Conservation (phyloP, 177 flowering plant genomes). For the Vitis hybrid region DNA sequence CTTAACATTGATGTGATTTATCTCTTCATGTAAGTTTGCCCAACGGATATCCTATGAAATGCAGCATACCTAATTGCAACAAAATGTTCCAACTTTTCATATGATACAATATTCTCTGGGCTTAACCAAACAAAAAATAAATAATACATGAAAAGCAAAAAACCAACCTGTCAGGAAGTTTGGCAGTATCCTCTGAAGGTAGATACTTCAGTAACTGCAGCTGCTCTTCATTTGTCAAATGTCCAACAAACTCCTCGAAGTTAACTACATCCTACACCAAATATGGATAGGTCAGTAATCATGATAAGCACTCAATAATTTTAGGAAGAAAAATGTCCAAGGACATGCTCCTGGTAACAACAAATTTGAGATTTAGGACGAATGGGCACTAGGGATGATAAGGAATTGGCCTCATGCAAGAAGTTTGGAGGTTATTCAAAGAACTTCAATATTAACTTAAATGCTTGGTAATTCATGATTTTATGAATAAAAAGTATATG, state of each 20-base stretch:
- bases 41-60: too few relatives aligned
- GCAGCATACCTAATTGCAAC: too few relatives aligned
- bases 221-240: slow-evolving; percentile 74
- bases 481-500: too few relatives aligned
- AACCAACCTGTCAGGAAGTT: slow-evolving; percentile 60
- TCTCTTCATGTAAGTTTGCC: too few relatives aligned
- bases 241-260: slow-evolving; percentile 56
- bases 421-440: neutral
- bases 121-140: neutral
- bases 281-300: slow-evolving; percentile 14
- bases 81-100: too few relatives aligned
- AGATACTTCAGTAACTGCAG: slow-evolving; percentile 66
- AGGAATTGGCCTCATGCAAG: neutral
- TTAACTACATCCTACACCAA: slow-evolving; percentile 69
- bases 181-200: slow-evolving; percentile 53
- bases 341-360: neutral
- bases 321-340: neutral
- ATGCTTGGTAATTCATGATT: neutral
- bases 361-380: neutral
- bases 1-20: too few relatives aligned
- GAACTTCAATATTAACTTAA: neutral
- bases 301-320: slow-evolving; percentile 7
- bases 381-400: neutral
- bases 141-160: neutral
- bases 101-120: neutral